Evolutionary conservation across 192 early-diverging fungal genomes (phyloP), one percentile per base, ranked within the genome.

Genomic region (Podila verticillata): DNA sequence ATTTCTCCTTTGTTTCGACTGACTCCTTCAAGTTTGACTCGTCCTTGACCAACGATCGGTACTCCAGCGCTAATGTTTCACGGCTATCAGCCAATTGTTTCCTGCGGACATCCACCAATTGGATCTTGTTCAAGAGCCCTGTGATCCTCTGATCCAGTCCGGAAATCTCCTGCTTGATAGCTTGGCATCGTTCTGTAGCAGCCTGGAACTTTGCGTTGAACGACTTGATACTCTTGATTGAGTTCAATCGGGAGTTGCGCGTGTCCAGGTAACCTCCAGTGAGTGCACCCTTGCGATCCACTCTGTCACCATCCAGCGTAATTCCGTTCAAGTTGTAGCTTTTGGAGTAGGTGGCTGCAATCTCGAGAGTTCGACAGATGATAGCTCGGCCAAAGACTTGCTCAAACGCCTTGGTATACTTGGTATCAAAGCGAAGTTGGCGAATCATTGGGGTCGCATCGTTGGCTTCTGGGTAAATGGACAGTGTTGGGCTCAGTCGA

Each of bases 361-460:
- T 89, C 66, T 96, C 94, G 26, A 99, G 83, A 39, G 87, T 90
- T 39, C 90, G 91, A 68, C 95, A 96, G 57, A 98, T 93, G 30
- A 99, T 85, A 5, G 96, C 93, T 59, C 94, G 91, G 22, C 95
- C 94, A 90, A 99, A 99, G 22, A 93, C 91, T 65, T 99, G 96
- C 63, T 93, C 85, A 61, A 99, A 92, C 10, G 96, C 96, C 57
- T 89, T 88, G 57, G 84, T 82, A 65, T 85, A 95, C 47, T 82
- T 85, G 22, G 85, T 74, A 73, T 96, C 91, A 73, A 91, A 97
- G 26, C 82, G 78, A 3, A 99, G 83, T 51, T 94, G 91, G 30
- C 87, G 79, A 28, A 97, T 86, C 91, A 99, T 92, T 2, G 94
- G 93, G 57, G 97, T 91, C 24, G 92, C 92, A 58, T 98, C 91